Base-by-base conservation (phyloP, 768 basidiomycete genomes). In the Tricholoma terreum region DNA sequence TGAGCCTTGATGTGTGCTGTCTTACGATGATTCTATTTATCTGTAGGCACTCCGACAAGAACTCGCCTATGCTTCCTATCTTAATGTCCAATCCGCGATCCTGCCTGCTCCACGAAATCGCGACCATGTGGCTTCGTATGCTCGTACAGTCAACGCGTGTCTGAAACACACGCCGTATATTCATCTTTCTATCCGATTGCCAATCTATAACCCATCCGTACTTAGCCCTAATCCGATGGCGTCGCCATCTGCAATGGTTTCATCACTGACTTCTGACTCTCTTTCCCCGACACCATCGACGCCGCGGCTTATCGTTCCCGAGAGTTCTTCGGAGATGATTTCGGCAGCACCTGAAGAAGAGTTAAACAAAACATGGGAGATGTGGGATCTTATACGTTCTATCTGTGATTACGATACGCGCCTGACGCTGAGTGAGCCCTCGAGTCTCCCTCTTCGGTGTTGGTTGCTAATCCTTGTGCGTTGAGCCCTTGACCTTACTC, bases 341-440 rank as follows among this genome's bases (percentile, higher is more conserved):
- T 64, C 73, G 15, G 72, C 70, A 35, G 70, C 79, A 15, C 71
- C 80, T 40, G 84, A 85, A 61, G 76, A 73, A 8, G 83, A 87
- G 59, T 73, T 90, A 52, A 86, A 86, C 63, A 81, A 78, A 6
- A 92, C 90, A 0, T 99, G 97, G 96, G 97, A 98, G 70, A 96
- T 95, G 85, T 99, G 97, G 97, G 97, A 98, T 70, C 81, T 89
- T 48, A 92, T 99, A 57, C 80, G 95, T 58, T 87, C 88, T 3
- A 81, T 96, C 33, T 99, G 97, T 70, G 87, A 87, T 56, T 96
- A 94, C 70, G 85, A 84, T 67, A 76, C 80, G 30, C 82, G 90
- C 24, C 66, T 94, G 58, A 87, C 87, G 2, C 67, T 92, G 56
- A 87, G 91, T 93, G 69, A 62, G 80, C 72, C n/a, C 48, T 36